These are phyloP conservation scores for Alternaria tenuissima DNA, from an alignment of 2,329 filamentous ascomycete genomes.

Conservation along the genomic window DNA sequence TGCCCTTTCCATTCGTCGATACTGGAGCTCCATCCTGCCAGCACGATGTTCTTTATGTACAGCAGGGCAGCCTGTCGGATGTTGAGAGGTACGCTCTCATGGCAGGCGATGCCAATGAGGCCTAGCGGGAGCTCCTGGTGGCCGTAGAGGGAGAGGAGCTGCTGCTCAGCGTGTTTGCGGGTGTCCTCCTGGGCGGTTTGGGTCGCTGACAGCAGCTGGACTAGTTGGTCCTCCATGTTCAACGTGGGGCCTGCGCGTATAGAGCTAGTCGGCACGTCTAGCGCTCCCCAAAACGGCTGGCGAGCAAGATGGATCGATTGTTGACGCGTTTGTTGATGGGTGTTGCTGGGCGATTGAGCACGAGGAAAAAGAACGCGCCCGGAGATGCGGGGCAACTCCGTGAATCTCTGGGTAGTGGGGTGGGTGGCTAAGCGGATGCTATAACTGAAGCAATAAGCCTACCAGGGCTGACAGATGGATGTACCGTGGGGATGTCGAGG, in stretches of 20 bases:
- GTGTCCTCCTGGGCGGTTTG: constrained; percentile 78
- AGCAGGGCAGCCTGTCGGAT: constrained; percentile 86
- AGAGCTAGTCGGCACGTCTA: constrained; percentile 41
- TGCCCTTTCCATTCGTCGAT: constrained; percentile 74
- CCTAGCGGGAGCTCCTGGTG: constrained; percentile 77
- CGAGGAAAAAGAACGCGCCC: constrained; percentile 31
- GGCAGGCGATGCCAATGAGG: constrained; percentile 81
- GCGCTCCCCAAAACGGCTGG: constrained; percentile 31
- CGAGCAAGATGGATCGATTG: constrained; percentile 12
- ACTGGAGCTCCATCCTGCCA: constrained; percentile 81
- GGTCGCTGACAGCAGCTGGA: constrained; percentile 85
- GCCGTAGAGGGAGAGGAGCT: constrained; percentile 74
- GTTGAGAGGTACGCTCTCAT: constrained; percentile 74
- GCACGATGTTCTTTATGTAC: constrained; percentile 81
- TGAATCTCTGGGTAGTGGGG: constrained; percentile 22
- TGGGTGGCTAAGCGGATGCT: constrained; percentile 18
- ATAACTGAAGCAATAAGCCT: not conserved
- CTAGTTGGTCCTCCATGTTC: constrained; percentile 89
- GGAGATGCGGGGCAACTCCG: constrained; percentile 38
- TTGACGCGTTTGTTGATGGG: constrained; percentile 35
- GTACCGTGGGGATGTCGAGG: not conserved
- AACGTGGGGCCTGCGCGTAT: constrained; percentile 34
- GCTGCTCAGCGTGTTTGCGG: constrained; percentile 85
- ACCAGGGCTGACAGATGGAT: not conserved
- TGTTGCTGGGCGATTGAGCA: constrained; percentile 25